Conservation (phyloP, 768 basidiomycete genomes). For the Melanogaster broomeanus region DNA sequence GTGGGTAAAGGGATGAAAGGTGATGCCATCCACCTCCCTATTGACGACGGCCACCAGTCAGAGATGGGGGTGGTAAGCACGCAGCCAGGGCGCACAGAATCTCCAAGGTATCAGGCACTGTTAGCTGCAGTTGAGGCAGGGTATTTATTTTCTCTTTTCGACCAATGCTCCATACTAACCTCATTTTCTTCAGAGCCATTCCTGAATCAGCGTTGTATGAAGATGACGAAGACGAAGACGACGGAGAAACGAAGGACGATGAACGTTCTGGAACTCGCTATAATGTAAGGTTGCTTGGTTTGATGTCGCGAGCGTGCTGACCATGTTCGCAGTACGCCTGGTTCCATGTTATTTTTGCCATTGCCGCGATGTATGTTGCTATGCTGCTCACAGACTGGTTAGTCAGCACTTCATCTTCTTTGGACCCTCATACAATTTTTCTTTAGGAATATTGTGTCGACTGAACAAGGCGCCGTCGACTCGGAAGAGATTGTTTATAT, state of each 20-base stretch:
- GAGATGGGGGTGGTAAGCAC: conserved; percentile 77
- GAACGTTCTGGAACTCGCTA: conserved; percentile 93
- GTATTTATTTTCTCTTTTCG: conserved; percentile 41
- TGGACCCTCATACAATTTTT: conserved; percentile 2
- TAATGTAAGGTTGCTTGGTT: conserved; percentile 58
- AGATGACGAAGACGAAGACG: conserved; percentile 77
- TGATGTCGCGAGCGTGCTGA: background rate
- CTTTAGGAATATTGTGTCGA: conserved; percentile 73
- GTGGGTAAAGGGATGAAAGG: conserved; percentile 70
- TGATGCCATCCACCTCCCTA: conserved; percentile 63
- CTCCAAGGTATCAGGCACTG: conserved; percentile 90
- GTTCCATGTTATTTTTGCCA: conserved; percentile 98
- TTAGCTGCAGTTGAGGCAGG: conserved; percentile 96
- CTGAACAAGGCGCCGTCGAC: conserved; percentile 46
- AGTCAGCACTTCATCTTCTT: conserved; percentile 30
- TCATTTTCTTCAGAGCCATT: conserved; percentile 60
- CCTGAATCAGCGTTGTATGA: conserved; percentile 88
- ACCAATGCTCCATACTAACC: background rate
- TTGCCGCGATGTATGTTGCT: conserved; percentile 97
- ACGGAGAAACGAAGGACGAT: conserved; percentile 84
- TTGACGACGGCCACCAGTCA: conserved; percentile 56
- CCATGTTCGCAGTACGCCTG: conserved; percentile 75
- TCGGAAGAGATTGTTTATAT: conserved; percentile 83
- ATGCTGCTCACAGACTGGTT: conserved; percentile 98
- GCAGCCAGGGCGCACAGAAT: conserved; percentile 82